These are phyloP conservation scores for Pleurotus ostreatus DNA, from an alignment of 768 basidiomycete species.

Conservation along the genomic window DNA sequence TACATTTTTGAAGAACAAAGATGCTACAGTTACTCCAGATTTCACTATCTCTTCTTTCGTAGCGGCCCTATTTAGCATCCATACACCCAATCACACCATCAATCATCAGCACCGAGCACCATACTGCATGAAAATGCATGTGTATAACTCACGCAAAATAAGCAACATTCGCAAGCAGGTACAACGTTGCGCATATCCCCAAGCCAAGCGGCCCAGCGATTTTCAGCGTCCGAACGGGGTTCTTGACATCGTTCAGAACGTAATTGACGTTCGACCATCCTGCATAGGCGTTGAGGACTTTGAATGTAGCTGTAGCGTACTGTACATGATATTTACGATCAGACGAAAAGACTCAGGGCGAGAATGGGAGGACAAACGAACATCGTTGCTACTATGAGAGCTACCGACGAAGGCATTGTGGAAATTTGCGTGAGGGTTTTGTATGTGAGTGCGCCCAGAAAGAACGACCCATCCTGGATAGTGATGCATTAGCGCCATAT, in stretches of 20 bases:
- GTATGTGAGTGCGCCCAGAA: constrained; percentile 44
- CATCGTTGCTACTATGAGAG: constrained; percentile 40
- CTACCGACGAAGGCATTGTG: constrained; percentile 49
- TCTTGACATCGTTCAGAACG: constrained; percentile 56
- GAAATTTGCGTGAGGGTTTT: constrained; percentile 52
- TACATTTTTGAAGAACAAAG: constrained; percentile 56
- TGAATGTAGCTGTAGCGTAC: constrained; percentile 62
- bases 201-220: constrained; percentile 61
- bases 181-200: constrained; percentile 47
- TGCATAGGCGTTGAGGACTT: constrained; percentile 39
- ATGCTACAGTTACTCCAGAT: constrained; percentile 51
- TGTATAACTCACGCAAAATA: constrained; percentile 39
- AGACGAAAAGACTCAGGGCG: background rate
- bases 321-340: constrained; percentile 13
- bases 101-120: background rate
- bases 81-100: background rate
- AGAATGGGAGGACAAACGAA: constrained; percentile 21
- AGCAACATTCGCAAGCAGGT: constrained; percentile 54
- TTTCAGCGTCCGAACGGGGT: constrained; percentile 58
- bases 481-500: background rate
- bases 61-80: constrained; percentile 26
- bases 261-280: constrained; percentile 60
- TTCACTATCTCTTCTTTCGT: constrained; percentile 45
- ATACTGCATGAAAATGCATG: background rate
- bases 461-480: constrained; percentile 51